phyloP scores from a whole-genome alignment of 1,139 yeast genomes.

The Yamadazyma dushanensis region DNA sequence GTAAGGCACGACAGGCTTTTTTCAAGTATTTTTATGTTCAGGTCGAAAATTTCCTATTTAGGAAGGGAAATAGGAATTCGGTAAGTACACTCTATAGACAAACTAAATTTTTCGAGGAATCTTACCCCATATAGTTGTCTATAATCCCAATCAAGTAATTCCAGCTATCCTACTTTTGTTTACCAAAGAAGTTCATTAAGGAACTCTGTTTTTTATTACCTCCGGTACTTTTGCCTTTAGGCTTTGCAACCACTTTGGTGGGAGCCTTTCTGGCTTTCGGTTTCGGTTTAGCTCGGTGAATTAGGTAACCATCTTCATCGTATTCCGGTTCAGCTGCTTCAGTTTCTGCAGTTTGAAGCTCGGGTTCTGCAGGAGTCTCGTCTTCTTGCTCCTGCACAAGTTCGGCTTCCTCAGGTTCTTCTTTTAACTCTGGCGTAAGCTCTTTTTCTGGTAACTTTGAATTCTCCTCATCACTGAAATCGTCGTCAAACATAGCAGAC shows the following conservation, averaged over 20 bases:
- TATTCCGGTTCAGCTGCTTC: conserved; percentile 19
- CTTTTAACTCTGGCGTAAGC: no score
- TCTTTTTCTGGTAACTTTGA: conserved; percentile 10
- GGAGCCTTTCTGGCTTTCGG: conserved; percentile 12
- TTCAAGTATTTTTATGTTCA: conserved; percentile 2
- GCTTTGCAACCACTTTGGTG: conserved; percentile 8
- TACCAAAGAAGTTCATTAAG: conserved; percentile 41
- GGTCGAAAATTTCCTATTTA: conserved; percentile 10
- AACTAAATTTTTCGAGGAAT: no score
- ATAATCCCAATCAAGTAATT: conserved; percentile 1
- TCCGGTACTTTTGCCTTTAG: conserved; percentile 8
- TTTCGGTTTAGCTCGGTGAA: conserved; percentile 21
- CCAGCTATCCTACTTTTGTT: conserved; percentile 15
- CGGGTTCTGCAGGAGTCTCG: conserved; percentile 7
- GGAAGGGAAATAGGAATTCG: conserved; percentile 13
- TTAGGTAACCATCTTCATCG: conserved; percentile 46
- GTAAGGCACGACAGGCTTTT: neutral
- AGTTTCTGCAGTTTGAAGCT: conserved; percentile 9
- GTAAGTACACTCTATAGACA: conserved; percentile 5
- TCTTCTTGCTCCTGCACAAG: conserved; percentile 7
- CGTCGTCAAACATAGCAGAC: conserved; percentile 17
- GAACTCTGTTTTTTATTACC: conserved; percentile 32
- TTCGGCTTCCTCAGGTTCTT: conserved; percentile 7
- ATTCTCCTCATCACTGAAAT: conserved; percentile 18
- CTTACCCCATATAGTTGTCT: neutral